Conservation (phyloP, 805 yeast genomes). For the Saccharomyces paradoxus region DNA sequence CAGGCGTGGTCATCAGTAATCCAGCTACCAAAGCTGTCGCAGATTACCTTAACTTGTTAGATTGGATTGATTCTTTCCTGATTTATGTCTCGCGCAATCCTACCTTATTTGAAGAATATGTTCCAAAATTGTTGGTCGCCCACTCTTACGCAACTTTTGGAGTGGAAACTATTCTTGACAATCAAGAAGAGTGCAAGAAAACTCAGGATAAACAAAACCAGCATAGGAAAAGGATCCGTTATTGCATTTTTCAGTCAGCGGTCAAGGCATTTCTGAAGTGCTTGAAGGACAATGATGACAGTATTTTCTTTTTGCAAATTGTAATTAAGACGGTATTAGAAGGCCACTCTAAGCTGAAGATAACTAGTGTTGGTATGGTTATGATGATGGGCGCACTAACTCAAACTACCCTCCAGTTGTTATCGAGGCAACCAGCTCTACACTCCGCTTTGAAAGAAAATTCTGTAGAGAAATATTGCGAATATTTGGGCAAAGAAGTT, state of each 20-base stretch:
- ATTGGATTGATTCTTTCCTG: slow-evolving; percentile 44
- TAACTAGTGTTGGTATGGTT: slow-evolving; percentile 31
- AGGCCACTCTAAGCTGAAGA: slow-evolving; percentile 14
- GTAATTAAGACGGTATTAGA: slow-evolving; percentile 9
- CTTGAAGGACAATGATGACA: slow-evolving; percentile 15
- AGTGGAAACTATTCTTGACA: slow-evolving; percentile 21
- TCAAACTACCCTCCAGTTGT: slow-evolving; percentile 18
- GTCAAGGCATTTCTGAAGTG: slow-evolving; percentile 18
- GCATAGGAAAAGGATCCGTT: slow-evolving; percentile 36
- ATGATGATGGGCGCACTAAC: slow-evolving; percentile 34
- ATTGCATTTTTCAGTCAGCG: slow-evolving; percentile 28
- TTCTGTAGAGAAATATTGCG: slow-evolving; percentile 14
- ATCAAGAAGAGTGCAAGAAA: slow-evolving; percentile 18
- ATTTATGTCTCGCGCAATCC: slow-evolving; percentile 15
- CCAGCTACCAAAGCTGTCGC: slow-evolving; percentile 42
- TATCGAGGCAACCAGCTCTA: slow-evolving; percentile 17
- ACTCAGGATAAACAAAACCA: slow-evolving; percentile 24
- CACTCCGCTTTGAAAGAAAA: slow-evolving; percentile 15
- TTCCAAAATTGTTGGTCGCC: slow-evolving; percentile 36
- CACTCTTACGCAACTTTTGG: slow-evolving; percentile 28
- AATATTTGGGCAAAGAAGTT: slow-evolving; percentile 33
- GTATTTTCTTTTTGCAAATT: slow-evolving; percentile 6
- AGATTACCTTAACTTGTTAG: slow-evolving; percentile 49
- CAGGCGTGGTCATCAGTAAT: slow-evolving; percentile 24
- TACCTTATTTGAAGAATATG: slow-evolving; percentile 21